Percentiles rank a stretch among this genome's conserved stretches.
phyloP scores from a whole-genome alignment of 2,329 filamentous ascomycete species.

The Claviceps paspali region DNA sequence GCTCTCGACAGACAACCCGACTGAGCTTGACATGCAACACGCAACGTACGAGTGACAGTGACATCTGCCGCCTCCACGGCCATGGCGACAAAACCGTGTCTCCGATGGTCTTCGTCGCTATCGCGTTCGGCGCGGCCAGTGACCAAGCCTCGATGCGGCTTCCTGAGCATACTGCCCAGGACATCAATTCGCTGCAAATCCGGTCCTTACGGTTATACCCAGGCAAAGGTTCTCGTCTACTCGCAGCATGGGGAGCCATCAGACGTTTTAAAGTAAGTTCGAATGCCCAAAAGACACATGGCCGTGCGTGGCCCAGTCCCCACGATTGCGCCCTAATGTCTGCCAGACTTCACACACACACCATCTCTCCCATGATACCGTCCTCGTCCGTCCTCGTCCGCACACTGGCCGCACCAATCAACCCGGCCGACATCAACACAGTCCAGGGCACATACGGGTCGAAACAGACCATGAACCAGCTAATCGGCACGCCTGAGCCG shows the following conservation, averaged over 20 bases:
- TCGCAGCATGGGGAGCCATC: conserved; percentile 59
- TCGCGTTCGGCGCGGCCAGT: conserved; percentile 11
- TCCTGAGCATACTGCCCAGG: conserved; percentile 10
- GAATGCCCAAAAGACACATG: no score
- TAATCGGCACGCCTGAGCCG: conserved; percentile 62
- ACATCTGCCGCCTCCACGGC: background rate
- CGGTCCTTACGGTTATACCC: conserved; percentile 64
- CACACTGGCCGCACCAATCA: conserved; percentile 82
- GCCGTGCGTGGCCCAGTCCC: background rate
- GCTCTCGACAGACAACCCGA: no score
- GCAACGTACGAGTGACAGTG: background rate
- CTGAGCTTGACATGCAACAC: no score
- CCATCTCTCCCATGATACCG: conserved; percentile 61
- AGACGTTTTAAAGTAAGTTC: conserved; percentile 49
- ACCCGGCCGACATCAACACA: conserved; percentile 95
- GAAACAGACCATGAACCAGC: conserved; percentile 60
- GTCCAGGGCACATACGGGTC: conserved; percentile 92
- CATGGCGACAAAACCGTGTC: conserved; percentile 13
- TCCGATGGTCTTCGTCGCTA: conserved; percentile 11
- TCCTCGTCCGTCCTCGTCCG: conserved; percentile 55
- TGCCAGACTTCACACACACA: conserved; percentile 52
- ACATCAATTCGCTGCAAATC: conserved; percentile 33
- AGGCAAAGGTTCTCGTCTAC: conserved; percentile 70
- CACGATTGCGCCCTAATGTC: no score
- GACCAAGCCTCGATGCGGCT: conserved; percentile 6